Evolutionary conservation across 805 yeast species (phyloP).

Genomic region (Vanderwaltozyma yarrowii): DNA sequence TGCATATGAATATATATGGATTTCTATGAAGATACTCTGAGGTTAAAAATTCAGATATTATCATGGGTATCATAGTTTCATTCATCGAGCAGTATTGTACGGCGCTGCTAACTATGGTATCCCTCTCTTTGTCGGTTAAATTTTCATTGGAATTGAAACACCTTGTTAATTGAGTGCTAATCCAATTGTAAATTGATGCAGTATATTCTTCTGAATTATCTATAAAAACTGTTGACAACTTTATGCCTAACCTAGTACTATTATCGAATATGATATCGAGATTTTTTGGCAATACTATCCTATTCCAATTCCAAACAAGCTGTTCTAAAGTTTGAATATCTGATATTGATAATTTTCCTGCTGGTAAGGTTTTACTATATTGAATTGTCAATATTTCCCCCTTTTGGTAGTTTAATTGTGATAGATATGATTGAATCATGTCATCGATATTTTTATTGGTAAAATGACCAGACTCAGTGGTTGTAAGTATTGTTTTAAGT

Average conservation of each 20-base stretch:
- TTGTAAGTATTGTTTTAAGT: background rate
- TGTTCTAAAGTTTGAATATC: conserved; percentile 10
- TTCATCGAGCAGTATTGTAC: conserved; percentile 7
- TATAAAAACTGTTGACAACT: conserved; percentile 6
- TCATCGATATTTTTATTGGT: conserved; percentile 2
- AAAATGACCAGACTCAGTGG: conserved; percentile 4
- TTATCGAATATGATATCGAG: conserved; percentile 6
- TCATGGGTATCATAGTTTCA: conserved; percentile 2
- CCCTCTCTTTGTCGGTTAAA: background rate
- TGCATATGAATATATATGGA: conserved; percentile 3
- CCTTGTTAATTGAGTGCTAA: conserved; percentile 8
- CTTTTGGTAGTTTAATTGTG: conserved; percentile 1
- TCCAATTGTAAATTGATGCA: conserved; percentile 8
- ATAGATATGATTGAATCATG: conserved; percentile 1
- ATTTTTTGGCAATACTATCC: conserved; percentile 10
- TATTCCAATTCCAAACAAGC: conserved; percentile 12
- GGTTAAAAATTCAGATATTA: conserved; percentile 10
- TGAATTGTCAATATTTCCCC: too few species aligned
- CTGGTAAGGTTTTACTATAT: conserved; percentile 1
- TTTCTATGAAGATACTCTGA: conserved; percentile 5
- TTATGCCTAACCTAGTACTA: background rate
- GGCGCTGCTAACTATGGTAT: conserved; percentile 3
- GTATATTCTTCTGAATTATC: too few species aligned
- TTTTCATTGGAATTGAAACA: conserved; percentile 8
- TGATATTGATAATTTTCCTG: conserved; percentile 6